Evolutionary conservation across 2,329 filamentous ascomycete genomes (phyloP).

Genomic region (Nigrospora oryzae): DNA sequence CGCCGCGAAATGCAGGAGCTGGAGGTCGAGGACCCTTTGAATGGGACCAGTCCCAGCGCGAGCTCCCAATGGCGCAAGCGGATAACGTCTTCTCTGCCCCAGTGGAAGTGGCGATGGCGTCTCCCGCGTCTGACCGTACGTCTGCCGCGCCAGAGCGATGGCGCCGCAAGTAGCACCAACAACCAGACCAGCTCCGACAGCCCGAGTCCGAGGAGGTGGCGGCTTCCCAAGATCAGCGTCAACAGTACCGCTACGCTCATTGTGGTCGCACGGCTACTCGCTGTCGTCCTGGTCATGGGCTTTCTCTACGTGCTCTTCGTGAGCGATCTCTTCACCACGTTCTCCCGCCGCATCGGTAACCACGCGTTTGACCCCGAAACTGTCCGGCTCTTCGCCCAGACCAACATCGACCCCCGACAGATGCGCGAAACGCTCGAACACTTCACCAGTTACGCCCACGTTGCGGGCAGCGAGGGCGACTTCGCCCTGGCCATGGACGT

Average conservation of each 20-base stretch:
- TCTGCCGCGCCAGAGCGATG: constrained; percentile 30
- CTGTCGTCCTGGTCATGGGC: constrained; percentile 64
- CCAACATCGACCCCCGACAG: constrained; percentile 58
- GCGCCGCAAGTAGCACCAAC: constrained; percentile 11
- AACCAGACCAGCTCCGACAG: constrained; percentile 6
- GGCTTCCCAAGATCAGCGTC: constrained; percentile 31
- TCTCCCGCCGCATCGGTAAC: constrained; percentile 52
- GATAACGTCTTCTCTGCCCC: constrained; percentile 43
- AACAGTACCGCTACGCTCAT: constrained; percentile 41
- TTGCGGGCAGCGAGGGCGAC: constrained; percentile 92
- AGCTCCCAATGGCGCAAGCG: constrained; percentile 42
- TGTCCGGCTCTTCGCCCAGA: constrained; percentile 67
- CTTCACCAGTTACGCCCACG: constrained; percentile 76
- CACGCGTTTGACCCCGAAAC: constrained; percentile 78
- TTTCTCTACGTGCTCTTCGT: constrained; percentile 81
- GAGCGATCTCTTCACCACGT: constrained; percentile 69
- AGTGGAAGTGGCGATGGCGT: constrained; percentile 47
- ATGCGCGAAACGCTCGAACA: constrained; percentile 69
- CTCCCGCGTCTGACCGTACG: constrained; percentile 40
- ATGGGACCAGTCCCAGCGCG: constrained; percentile 20
- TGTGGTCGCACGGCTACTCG: constrained; percentile 64
- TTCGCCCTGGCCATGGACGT: constrained; percentile 80
- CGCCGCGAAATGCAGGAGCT: constrained; percentile 82
- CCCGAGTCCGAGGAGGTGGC: constrained; percentile 13
- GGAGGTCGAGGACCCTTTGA: constrained; percentile 66